Conservation (phyloP, 306 rosid genomes). For the Canavalia gladiata region DNA sequence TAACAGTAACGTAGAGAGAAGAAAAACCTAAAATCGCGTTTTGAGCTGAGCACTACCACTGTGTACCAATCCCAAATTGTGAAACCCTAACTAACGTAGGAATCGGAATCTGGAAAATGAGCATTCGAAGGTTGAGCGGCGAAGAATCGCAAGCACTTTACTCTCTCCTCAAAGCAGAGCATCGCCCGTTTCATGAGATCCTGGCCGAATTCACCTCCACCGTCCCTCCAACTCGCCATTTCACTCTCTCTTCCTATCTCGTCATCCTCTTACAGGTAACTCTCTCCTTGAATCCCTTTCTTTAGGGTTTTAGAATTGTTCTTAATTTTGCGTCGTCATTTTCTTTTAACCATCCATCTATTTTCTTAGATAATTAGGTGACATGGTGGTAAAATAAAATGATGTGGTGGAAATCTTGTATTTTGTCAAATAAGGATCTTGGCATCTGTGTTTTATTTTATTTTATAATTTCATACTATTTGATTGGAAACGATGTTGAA, state of each 20-base stretch:
- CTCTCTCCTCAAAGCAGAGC: conserved; percentile 65
- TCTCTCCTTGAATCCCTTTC: background rate
- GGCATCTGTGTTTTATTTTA: background rate
- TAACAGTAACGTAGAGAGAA: background rate
- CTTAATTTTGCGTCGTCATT: background rate
- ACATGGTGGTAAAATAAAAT: background rate
- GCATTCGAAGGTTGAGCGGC: conserved; percentile 59
- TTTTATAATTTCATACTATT: background rate
- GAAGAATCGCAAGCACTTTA: conserved; percentile 72
- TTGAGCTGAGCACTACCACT: background rate
- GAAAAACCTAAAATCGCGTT: conserved; percentile 31
- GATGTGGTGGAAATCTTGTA: background rate
- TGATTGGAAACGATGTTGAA: conserved; percentile 11
- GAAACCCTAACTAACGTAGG: conserved; percentile 41
- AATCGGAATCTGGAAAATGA: conserved; percentile 43
- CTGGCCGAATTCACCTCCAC: conserved; percentile 69
- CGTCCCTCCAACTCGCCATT: conserved; percentile 64
- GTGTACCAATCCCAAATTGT: background rate
- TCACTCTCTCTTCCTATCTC: conserved; percentile 74
- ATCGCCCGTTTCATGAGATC: conserved; percentile 73
- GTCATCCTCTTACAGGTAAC: conserved; percentile 72
- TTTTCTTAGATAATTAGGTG: background rate
- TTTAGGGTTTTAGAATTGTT: conserved; percentile 23
- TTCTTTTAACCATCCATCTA: too few relatives aligned
- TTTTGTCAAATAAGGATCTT: background rate